Base-by-base conservation (phyloP, 2,329 filamentous ascomycete species). In the Beauveria sp. region DNA sequence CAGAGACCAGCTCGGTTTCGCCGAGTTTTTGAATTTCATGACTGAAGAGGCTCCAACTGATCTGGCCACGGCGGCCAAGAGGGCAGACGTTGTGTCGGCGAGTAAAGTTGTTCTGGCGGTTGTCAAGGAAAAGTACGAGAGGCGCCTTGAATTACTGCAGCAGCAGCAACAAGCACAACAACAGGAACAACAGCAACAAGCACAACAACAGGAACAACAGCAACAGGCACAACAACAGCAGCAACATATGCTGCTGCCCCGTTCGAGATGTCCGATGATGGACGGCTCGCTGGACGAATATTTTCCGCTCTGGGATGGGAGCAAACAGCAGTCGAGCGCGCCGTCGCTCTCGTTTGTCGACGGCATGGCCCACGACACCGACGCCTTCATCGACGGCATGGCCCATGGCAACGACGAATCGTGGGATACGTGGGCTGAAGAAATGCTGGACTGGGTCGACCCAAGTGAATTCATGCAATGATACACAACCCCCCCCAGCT, bases 281-380 rank as follows among this genome's bases (percentile, higher is more conserved):
- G 80, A 83, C 63, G 78, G 76, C 9, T 81, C 74, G 61, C 64
- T 83, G 62, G 75, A 80, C n/a, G 66, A 71, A 38, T 81, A 78
- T 52, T 69, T 80, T 28, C 71, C 75, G 0, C 66, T 74, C 26
- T 82, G 80, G 79, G 76, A 79, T 30, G 75, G 76, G 7, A 69
- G 69, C 54, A 60, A 74, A 65, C 61, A 63, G 18, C 46, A 42
- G 47, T 3, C 56, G 16, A 47, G 43, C 34, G 38, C 43, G n/a
- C 43, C 55, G 46, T 22, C 58, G 28, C 26, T 47, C 42, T 46
- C 50, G 3, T 60, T 49, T 30, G n/a, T 18, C 8, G 40, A 47
- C 18, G 51, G 43, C 24, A 22, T 58, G 22, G 45, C 6, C 14
- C n/a, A 43, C 0, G 51, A 24, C 12, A 24, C 12, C 45, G 40